phyloP scores from a whole-genome alignment of 805 yeast genomes.

The Kuraishia piskuri region DNA sequence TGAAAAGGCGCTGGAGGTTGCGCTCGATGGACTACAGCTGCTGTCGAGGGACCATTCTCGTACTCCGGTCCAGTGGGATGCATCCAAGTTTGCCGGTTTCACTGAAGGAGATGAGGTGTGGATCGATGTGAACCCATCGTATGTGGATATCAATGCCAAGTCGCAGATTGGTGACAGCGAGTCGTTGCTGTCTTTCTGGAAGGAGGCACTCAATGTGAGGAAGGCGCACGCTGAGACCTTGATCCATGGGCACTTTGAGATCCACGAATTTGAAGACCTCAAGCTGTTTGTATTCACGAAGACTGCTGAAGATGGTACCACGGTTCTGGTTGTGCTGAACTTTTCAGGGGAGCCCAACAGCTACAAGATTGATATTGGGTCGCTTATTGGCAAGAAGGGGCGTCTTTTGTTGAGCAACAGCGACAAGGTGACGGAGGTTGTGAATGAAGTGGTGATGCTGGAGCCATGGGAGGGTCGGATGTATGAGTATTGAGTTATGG shows the following conservation, averaged over 20 bases:
- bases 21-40: slow-evolving; percentile 26
- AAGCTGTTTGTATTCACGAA: slow-evolving; percentile 34
- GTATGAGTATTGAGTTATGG: slow-evolving; percentile 14
- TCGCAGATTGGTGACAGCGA: slow-evolving; percentile 34
- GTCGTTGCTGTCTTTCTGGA: slow-evolving; percentile 39
- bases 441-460: slow-evolving; percentile 18
- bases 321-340: slow-evolving; percentile 32
- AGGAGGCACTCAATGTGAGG: slow-evolving; percentile 31
- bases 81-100: slow-evolving; percentile 36
- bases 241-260: slow-evolving; percentile 35
- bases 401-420: slow-evolving; percentile 17
- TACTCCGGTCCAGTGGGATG: slow-evolving; percentile 50
- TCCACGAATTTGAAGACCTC: slow-evolving; percentile 33
- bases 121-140: slow-evolving; percentile 44
- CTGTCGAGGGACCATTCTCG: slow-evolving; percentile 45
- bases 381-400: neutral
- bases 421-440: slow-evolving; percentile 23
- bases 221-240: slow-evolving; percentile 33
- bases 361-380: slow-evolving; percentile 20
- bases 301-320: slow-evolving; percentile 18
- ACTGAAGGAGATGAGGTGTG: slow-evolving; percentile 35
- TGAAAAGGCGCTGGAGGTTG: slow-evolving; percentile 17
- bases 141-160: slow-evolving; percentile 38
- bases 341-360: slow-evolving; percentile 25
- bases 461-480: slow-evolving; percentile 38